phyloP scores from a whole-genome alignment of 208 protist species.

The Tritrichomonas foetus region DNA sequence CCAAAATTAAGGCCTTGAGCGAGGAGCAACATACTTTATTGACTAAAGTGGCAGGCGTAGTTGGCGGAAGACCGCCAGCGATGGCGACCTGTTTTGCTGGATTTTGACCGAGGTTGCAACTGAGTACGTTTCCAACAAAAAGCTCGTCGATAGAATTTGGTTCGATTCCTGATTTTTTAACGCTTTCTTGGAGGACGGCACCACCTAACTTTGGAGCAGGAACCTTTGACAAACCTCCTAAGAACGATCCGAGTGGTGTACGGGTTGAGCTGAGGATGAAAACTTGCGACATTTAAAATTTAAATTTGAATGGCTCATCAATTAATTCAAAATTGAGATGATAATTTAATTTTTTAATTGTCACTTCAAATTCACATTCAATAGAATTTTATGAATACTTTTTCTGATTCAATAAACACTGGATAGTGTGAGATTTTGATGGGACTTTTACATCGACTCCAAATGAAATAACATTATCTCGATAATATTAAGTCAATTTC shows the following conservation, averaged over 20 bases:
- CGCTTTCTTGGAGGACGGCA: constrained; percentile 42
- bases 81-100: constrained; percentile 55
- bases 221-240: constrained; percentile 45
- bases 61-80: constrained; percentile 46
- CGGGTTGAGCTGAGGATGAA: constrained; percentile 51
- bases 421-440: too few relatives aligned
- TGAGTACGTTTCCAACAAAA: constrained; percentile 55
- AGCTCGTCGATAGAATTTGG: constrained; percentile 48
- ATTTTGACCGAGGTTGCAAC: constrained; percentile 52
- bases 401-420: too few relatives aligned
- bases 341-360: too few relatives aligned
- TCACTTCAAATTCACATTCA: too few relatives aligned
- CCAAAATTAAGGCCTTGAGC: constrained; percentile 56
- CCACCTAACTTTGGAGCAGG: constrained; percentile 51
- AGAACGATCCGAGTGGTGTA: constrained; percentile 56
- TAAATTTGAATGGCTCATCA: too few relatives aligned
- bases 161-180: constrained; percentile 42
- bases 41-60: constrained; percentile 50
- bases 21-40: constrained; percentile 60
- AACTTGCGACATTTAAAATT: constrained; percentile 44
- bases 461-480: too few relatives aligned
- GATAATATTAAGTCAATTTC: too few relatives aligned
- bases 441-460: too few relatives aligned
- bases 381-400: too few relatives aligned
- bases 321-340: too few relatives aligned